These are phyloP conservation scores for Metschnikowia vanudenii DNA, from an alignment of 805 yeast genomes.

Conservation along the genomic window DNA sequence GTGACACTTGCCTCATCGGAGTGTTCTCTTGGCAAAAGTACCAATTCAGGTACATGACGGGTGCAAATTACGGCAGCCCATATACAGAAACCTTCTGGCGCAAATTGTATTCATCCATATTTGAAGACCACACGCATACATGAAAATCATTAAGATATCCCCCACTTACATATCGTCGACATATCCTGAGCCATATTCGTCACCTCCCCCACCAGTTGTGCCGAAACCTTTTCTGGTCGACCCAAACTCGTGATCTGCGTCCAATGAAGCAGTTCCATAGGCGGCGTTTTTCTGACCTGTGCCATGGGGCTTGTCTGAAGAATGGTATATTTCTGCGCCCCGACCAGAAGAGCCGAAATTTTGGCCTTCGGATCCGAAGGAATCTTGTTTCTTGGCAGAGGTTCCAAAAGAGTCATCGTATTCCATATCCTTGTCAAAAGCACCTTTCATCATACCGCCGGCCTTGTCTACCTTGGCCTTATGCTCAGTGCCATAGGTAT, in stretches of 20 bases:
- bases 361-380: slow-evolving; percentile 27
- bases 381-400: slow-evolving; percentile 14
- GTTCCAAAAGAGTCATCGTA: slow-evolving; percentile 26
- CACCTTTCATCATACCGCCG: slow-evolving; percentile 17
- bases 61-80: too few species aligned
- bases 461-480: slow-evolving; percentile 5
- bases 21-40: too few species aligned
- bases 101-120: too few species aligned
- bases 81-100: too few species aligned
- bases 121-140: too few species aligned
- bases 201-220: slow-evolving; percentile 17
- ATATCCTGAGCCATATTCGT: slow-evolving; percentile 17
- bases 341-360: slow-evolving; percentile 24
- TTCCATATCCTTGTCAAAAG: slow-evolving; percentile 11
- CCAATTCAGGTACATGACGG: too few species aligned
- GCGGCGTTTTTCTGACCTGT: too few species aligned
- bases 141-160: neutral
- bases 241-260: slow-evolving; percentile 5
- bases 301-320: slow-evolving; percentile 4
- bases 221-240: slow-evolving; percentile 21
- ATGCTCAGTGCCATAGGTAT: slow-evolving; percentile 12
- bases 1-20: too few species aligned
- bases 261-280: too few species aligned
- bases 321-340: slow-evolving; percentile 20
- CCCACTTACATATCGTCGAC: neutral